These are phyloP conservation scores for Anethum foeniculum DNA, from an alignment of 140 eudicot genomes.

Conservation along the genomic window DNA sequence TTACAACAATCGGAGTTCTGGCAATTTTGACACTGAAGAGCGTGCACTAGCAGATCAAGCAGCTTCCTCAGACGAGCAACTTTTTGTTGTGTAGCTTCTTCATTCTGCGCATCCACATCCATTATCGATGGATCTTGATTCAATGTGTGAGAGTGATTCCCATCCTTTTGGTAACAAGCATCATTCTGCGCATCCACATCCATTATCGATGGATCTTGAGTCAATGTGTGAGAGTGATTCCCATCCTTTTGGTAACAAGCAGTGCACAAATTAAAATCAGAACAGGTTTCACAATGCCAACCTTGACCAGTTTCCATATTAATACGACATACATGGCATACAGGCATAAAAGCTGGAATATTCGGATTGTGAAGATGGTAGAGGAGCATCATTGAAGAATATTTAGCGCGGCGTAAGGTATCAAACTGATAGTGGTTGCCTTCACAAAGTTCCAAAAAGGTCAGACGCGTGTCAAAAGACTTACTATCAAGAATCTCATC, in stretches of 20 bases:
- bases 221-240: not conserved
- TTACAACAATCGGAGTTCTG: not conserved
- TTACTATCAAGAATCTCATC: not conserved
- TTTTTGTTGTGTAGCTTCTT: not conserved
- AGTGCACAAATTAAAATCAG: not conserved
- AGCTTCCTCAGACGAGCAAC: not conserved
- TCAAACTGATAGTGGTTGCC: conserved; percentile 3
- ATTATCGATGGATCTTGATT: not conserved
- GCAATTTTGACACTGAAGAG: not conserved
- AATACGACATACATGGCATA: not conserved
- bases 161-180: not conserved
- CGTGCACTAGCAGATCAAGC: not conserved
- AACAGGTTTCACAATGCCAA: not conserved
- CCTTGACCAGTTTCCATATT: not conserved
- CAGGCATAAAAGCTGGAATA: not conserved
- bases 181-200: not conserved
- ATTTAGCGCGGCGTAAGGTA: conserved; percentile 1
- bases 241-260: not conserved
- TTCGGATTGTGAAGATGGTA: conserved; percentile 1
- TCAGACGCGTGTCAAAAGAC: not conserved
- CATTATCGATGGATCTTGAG: not conserved
- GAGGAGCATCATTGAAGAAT: conserved; percentile 5
- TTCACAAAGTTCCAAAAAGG: not conserved
- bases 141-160: not conserved
- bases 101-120: not conserved